Evolutionary conservation across 345 rosid genomes (phyloP).

Genomic region (Sonneratia alba): DNA sequence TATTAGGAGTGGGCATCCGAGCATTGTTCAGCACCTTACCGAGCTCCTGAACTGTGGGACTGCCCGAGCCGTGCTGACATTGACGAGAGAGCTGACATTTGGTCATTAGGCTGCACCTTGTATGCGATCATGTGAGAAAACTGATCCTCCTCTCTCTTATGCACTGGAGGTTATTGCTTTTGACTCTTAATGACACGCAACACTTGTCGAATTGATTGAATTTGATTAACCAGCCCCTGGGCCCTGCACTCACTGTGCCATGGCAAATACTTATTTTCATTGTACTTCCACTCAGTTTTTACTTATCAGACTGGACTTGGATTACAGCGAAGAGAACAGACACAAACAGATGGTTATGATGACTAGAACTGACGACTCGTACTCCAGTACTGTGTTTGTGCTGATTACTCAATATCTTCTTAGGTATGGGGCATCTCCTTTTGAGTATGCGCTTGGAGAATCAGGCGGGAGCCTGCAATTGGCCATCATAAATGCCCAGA

Average conservation of each 20-base stretch:
- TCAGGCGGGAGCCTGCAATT: conserved; percentile 11
- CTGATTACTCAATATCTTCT: not conserved
- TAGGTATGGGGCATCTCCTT: conserved; percentile 11
- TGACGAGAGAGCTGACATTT: conserved; percentile 55
- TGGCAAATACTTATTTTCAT: too few relatives aligned
- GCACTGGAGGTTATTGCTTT: not conserved
- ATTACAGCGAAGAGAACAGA: too few relatives aligned
- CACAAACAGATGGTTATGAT: too few relatives aligned
- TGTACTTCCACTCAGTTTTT: not conserved
- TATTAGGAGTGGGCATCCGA: conserved; percentile 92
- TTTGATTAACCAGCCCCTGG: too few relatives aligned
- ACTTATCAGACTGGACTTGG: too few relatives aligned
- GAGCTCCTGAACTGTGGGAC: conserved; percentile 99
- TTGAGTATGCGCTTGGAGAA: conserved; percentile 10
- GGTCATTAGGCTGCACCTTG: too few relatives aligned
- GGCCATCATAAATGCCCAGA: conserved; percentile 54
- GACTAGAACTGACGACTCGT: too few relatives aligned
- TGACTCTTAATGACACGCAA: not conserved
- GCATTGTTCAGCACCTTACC: conserved; percentile 92
- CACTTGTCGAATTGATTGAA: too few relatives aligned
- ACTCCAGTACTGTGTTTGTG: too few relatives aligned
- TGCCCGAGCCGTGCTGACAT: conserved; percentile 89
- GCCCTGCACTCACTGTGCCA: too few relatives aligned
- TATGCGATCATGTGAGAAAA: conserved; percentile 65
- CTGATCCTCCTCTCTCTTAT: not conserved